phyloP scores from a whole-genome alignment of 106 monocot species.

The Xerophyta viscosa region DNA sequence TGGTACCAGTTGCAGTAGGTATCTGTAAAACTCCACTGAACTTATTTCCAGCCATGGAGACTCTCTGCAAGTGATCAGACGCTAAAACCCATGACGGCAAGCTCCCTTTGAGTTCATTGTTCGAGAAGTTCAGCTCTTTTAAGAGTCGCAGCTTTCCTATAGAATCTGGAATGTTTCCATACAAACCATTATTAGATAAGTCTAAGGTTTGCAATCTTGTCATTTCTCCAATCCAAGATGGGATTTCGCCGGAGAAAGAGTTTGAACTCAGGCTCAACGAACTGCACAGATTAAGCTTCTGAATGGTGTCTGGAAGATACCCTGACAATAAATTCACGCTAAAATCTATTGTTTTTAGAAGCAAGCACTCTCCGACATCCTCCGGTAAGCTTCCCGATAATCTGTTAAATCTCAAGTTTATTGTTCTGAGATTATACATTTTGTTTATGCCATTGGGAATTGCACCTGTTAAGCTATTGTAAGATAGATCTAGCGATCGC shows the following conservation, averaged over 20 bases:
- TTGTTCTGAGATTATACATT: constrained; percentile 40
- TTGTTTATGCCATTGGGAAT: constrained; percentile 44
- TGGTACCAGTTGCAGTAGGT: constrained; percentile 11
- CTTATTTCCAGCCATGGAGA: constrained; percentile 44
- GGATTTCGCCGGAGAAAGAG: constrained; percentile 47
- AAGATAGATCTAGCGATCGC: constrained; percentile 54
- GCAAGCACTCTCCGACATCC: constrained; percentile 40
- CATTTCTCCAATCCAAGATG: constrained; percentile 62
- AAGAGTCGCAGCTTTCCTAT: constrained; percentile 30
- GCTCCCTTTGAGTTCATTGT: constrained; percentile 46
- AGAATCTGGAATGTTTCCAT: constrained; percentile 42
- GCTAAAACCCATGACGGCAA: constrained; percentile 56
- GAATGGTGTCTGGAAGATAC: constrained; percentile 37
- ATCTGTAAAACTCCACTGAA: constrained; percentile 35
- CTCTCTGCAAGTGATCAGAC: constrained; percentile 31
- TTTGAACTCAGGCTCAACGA: constrained; percentile 39
- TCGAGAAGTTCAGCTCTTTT: constrained; percentile 41
- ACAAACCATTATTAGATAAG: constrained; percentile 58
- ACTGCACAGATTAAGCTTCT: constrained; percentile 36
- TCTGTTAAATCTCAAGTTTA: constrained; percentile 41
- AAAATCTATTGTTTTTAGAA: constrained; percentile 44
- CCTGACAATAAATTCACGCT: constrained; percentile 47
- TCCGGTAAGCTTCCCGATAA: constrained; percentile 47
- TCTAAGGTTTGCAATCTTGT: constrained; percentile 35
- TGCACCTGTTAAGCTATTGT: constrained; percentile 37